Base-by-base conservation (phyloP, 352 stramenopile genomes). In the Phytophthora syringae region DNA sequence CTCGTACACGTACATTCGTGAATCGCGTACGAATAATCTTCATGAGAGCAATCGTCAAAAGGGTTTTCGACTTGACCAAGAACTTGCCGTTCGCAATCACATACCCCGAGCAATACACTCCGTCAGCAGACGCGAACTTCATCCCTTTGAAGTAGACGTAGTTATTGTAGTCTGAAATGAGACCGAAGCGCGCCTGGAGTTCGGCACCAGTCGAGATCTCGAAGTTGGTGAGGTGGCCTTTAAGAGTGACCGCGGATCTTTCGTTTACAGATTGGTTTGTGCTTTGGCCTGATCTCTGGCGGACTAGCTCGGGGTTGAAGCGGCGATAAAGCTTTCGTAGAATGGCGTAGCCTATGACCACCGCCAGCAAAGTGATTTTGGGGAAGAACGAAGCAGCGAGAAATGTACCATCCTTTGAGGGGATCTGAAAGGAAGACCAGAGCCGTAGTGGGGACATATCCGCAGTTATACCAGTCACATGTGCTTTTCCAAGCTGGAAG, bases 121-220 rank as follows among this genome's bases (percentile, higher is more conserved):
- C 73, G 7, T 75, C 72, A 22, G 64, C 60, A 21, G 61, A 72
- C 22, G 70, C 70, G 27, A 72, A 77, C 45, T 76, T 75, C 42
- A 76, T 58, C 2, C 67, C 70, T 43, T 79, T 72, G 22, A 71
- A 71, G 24, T 58, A 62, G 2, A 70, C 28, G 42, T 70, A 74
- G 21, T 76, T 76, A 5, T 74, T 61, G 34, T 74, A 82, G 16
- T 71, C 57, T 0, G 56, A 82, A 30, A 83, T 56, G 13, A 80
- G 25, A 0, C 75, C 75, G n/a, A 75, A 62, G 4, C 65, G 57
- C 3, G 60, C 64, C 18, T 67, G 61, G 13, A 75, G 47, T 13
- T 66, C 55, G 11, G 67, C 67, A 21, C 67, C 67, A 0, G 67
- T 71, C 15, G 67, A 63, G 9, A 75, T 59, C 44, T 75, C 67